phyloP scores from a whole-genome alignment of 1,139 yeast species.

The Candida sojae region DNA sequence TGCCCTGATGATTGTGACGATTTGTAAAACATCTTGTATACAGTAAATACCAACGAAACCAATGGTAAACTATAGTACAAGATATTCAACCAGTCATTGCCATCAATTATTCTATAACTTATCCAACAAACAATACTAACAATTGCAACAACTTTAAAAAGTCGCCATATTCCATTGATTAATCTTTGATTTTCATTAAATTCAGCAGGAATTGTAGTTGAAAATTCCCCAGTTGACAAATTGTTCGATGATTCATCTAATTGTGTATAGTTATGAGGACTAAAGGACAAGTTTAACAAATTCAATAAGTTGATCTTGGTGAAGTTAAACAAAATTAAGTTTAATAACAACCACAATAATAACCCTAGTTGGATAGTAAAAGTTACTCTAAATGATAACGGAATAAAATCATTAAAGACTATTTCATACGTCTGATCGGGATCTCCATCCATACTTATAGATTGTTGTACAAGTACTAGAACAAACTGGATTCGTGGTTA shows the following conservation, averaged over 20 bases:
- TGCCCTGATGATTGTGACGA: conserved; percentile 34
- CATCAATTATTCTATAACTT: conserved; percentile 22
- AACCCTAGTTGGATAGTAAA: conserved; percentile 34
- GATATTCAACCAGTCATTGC: conserved; percentile 13
- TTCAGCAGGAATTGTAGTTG: conserved; percentile 33
- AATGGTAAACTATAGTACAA: conserved; percentile 20
- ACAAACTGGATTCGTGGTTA: not conserved
- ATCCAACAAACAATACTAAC: conserved; percentile 25
- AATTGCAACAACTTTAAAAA: conserved; percentile 22
- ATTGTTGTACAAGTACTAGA: not conserved
- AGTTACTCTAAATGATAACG: conserved; percentile 41
- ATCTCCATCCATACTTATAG: conserved; percentile 13
- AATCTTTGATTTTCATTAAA: conserved; percentile 32
- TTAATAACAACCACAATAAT: conserved; percentile 36
- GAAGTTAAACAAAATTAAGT: conserved; percentile 24
- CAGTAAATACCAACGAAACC: conserved; percentile 18
- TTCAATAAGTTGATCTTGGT: conserved; percentile 36
- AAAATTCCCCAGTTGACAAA: conserved; percentile 34
- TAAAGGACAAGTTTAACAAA: conserved; percentile 39
- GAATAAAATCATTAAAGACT: conserved; percentile 29
- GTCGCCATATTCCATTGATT: conserved; percentile 35
- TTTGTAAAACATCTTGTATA: conserved; percentile 21
- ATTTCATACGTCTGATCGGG: conserved; percentile 13
- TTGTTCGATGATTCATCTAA: conserved; percentile 19
- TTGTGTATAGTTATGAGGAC: conserved; percentile 37